These are phyloP conservation scores for Massospora cicadina DNA, from an alignment of 371 early-diverging fungal species.

Conservation along the genomic window DNA sequence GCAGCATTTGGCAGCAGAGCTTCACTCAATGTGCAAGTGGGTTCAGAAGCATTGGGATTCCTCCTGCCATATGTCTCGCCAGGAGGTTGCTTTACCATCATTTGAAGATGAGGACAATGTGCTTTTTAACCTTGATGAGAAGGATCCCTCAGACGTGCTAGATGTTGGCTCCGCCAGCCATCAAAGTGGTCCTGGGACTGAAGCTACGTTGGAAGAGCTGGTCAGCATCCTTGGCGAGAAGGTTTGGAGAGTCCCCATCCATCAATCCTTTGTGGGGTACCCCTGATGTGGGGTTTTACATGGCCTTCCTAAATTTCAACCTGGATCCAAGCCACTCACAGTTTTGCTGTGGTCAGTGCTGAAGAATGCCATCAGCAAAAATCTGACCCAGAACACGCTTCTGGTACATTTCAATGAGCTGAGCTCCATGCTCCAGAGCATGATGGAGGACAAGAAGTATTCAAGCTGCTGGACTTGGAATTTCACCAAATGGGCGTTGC, in stretches of 20 bases:
- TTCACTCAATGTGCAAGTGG: constrained; percentile 19
- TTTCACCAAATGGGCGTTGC: constrained; percentile 26
- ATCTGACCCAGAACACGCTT: constrained; percentile 56
- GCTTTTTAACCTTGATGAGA: constrained; percentile 40
- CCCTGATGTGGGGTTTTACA: constrained; percentile 15
- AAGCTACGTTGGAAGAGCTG: constrained; percentile 20
- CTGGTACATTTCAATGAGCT: constrained; percentile 83
- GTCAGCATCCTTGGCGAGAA: constrained; percentile 17
- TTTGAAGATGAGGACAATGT: constrained; percentile 19
- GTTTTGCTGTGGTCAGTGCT: constrained; percentile 51
- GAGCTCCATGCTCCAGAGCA: constrained; percentile 58
- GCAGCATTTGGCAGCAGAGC: constrained; percentile 22
- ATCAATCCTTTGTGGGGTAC: constrained; percentile 23
- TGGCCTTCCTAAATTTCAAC: constrained; percentile 28
- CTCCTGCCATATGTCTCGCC: neutral
- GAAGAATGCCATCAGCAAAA: constrained; percentile 70
- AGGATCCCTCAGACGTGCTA: constrained; percentile 1
- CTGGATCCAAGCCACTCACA: constrained; percentile 20
- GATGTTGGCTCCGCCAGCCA: too few species aligned
- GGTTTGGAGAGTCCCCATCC: neutral
- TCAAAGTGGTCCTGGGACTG: constrained; percentile 39
- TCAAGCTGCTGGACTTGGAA: constrained; percentile 51
- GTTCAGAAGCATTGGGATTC: neutral
- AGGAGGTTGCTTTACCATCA: neutral
- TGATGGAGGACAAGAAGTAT: constrained; percentile 72